phyloP scores from a whole-genome alignment of 805 yeast species.

The Schwanniomyces yamadae region DNA sequence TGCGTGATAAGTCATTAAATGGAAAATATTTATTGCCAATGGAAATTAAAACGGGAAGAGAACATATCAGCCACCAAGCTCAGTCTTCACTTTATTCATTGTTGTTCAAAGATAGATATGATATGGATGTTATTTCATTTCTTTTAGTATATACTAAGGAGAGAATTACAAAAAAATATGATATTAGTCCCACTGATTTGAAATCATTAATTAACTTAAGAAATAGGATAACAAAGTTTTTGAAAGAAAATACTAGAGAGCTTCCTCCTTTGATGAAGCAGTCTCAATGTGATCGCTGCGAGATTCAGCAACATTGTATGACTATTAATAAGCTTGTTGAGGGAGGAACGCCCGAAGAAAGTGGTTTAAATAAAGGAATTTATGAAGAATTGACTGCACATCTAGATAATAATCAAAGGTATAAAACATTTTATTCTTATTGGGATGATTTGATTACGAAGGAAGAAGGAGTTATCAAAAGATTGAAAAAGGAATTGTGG shows the following conservation, averaged over 20 bases:
- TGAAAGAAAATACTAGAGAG: slow-evolving; percentile 49
- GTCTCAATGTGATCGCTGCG: slow-evolving; percentile 63
- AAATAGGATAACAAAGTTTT: slow-evolving; percentile 61
- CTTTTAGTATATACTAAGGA: slow-evolving; percentile 73
- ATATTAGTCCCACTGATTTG: slow-evolving; percentile 54
- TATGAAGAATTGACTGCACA: slow-evolving; percentile 54
- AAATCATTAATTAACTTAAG: slow-evolving; percentile 69
- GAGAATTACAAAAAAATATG: slow-evolving; percentile 53
- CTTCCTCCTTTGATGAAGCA: slow-evolving; percentile 55
- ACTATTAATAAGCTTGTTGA: slow-evolving; percentile 59
- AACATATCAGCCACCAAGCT: slow-evolving; percentile 70
- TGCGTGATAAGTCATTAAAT: slow-evolving; percentile 19
- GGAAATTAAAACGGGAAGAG: slow-evolving; percentile 86
- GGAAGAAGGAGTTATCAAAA: slow-evolving; percentile 63
- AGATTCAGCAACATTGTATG: slow-evolving; percentile 59
- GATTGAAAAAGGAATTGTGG: slow-evolving; percentile 67
- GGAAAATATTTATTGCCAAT: slow-evolving; percentile 68
- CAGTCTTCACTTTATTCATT: slow-evolving; percentile 83
- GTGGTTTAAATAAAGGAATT: slow-evolving; percentile 51
- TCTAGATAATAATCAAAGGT: slow-evolving; percentile 34
- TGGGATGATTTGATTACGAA: slow-evolving; percentile 75
- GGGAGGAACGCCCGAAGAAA: slow-evolving; percentile 51
- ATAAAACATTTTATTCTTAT: slow-evolving; percentile 57
- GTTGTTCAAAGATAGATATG: slow-evolving; percentile 76
- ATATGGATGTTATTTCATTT: slow-evolving; percentile 60